Evolutionary conservation across 495 filamentous ascomycete genomes (phyloP), one percentile per base, ranked within the genome.

Genomic region (Neurospora sp.): DNA sequence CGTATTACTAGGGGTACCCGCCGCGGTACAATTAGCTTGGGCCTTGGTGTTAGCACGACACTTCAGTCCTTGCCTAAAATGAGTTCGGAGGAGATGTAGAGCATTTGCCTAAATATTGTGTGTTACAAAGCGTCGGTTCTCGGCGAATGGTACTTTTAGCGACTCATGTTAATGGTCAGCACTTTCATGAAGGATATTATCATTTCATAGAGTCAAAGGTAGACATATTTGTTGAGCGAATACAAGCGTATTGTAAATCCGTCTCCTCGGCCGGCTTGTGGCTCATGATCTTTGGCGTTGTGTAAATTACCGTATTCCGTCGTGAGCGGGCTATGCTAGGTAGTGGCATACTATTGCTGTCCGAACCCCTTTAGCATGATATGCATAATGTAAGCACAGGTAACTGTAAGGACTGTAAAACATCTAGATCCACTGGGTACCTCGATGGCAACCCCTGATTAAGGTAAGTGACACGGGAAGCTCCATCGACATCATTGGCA

Each of bases 1-100:
- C 74, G 31, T 79, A 75, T 41, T 79, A 79, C 68, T 77, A 76
- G 59, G 53, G 31, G 14, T 65, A 37, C 14, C 27, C 3, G 53
- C 20, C 48, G 48, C 20, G 22, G 1, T 59, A 59, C 48, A 27
- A 35, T 18, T 35, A 4, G 12, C 27, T 2, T 65, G 27, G 53
- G 27, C 14, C 22, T 65, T 18, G 14, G 27, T 18, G 27, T 8
- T 37, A 35, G 10, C 12, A 65, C 6, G 53, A 18, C 53, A 65
- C 27, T 37, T 27, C 12, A 9, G 14, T 9, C 6, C 6, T 35
- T 65, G 31, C 5, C 53, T 35, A 14, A 6, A 16, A 16, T 35
- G 12, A 27, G 53, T 65, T 18, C 6, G 27, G 3, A 9, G 53
- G 7, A 35, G 27, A 27, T 37, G 53, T 18, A 65, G 14, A 35